Evolutionary conservation across 192 early-diverging fungal species (phyloP).

Genomic region (Umbelopsis ramanniana): DNA sequence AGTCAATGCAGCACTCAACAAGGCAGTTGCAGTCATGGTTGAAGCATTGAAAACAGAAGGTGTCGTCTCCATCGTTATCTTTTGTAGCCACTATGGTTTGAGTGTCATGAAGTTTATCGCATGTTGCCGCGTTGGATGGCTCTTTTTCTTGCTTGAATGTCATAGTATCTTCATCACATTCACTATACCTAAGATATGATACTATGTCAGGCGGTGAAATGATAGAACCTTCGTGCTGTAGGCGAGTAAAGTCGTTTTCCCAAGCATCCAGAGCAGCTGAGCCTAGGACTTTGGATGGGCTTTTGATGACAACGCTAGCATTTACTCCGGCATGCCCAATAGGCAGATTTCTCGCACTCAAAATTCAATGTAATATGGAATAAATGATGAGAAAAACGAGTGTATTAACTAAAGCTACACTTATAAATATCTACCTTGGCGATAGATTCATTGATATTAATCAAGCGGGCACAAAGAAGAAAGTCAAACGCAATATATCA

Average conservation of each 20-base stretch:
- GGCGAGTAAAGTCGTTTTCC: conserved; percentile 6
- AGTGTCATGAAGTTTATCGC: too few species aligned
- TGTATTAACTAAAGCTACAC: neutral
- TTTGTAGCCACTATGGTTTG: too few species aligned
- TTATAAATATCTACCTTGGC: neutral
- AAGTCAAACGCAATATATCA: conserved; percentile 9
- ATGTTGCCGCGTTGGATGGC: too few species aligned
- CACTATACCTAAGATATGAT: neutral
- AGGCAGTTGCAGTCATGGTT: neutral
- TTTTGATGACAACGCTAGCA: neutral
- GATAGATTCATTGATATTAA: neutral
- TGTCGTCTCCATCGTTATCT: neutral
- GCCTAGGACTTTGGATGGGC: conserved; percentile 7
- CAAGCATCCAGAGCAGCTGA: neutral
- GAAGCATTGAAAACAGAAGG: conserved; percentile 5
- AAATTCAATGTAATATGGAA: neutral
- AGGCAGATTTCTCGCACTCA: neutral
- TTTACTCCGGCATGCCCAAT: neutral
- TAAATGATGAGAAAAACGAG: neutral
- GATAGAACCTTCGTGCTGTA: neutral
- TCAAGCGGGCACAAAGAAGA: neutral
- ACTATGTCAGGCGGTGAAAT: neutral
- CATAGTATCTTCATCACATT: neutral
- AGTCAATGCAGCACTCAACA: neutral
- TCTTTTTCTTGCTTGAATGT: too few species aligned